These are phyloP conservation scores for Aurantiochytrium sp. DNA, from an alignment of 108 stramenopile genomes.

Conservation along the genomic window DNA sequence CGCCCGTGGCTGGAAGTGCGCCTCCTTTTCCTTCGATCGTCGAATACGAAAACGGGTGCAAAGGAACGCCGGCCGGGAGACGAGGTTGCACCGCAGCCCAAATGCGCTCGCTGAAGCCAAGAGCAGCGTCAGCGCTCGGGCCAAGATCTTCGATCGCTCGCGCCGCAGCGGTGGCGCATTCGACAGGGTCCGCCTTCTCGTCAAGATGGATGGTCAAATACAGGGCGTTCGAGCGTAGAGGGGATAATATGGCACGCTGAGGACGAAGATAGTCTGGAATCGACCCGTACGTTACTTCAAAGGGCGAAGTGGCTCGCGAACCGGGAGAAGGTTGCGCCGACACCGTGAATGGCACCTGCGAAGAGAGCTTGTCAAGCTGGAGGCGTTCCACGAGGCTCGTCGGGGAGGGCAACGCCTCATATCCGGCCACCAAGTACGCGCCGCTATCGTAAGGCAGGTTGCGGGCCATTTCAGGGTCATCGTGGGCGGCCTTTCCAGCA, in stretches of 20 bases:
- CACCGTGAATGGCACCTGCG: background rate
- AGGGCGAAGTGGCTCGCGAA: background rate
- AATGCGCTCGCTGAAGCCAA: background rate
- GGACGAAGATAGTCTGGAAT: background rate
- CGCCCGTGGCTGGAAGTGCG: background rate
- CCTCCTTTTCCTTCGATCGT: background rate
- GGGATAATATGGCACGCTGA: background rate
- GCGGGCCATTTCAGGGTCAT: background rate
- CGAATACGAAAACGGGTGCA: background rate
- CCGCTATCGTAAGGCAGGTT: background rate
- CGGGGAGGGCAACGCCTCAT: background rate
- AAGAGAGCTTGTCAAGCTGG: background rate
- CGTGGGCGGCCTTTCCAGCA: background rate
- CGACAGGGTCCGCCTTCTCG: background rate
- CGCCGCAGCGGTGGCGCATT: background rate
- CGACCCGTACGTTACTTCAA: background rate
- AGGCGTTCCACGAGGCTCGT: background rate
- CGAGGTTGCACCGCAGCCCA: background rate
- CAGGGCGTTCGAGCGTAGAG: background rate
- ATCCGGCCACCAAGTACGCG: background rate
- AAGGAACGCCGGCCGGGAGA: background rate
- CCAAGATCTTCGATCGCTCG: background rate
- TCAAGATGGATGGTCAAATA: background rate
- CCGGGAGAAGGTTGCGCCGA: background rate
- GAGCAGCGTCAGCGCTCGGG: background rate